Evolutionary conservation across 768 basidiomycete genomes (phyloP), one percentile per base, ranked within the genome.

Genomic region (Rhodotorula taiwanensis): DNA sequence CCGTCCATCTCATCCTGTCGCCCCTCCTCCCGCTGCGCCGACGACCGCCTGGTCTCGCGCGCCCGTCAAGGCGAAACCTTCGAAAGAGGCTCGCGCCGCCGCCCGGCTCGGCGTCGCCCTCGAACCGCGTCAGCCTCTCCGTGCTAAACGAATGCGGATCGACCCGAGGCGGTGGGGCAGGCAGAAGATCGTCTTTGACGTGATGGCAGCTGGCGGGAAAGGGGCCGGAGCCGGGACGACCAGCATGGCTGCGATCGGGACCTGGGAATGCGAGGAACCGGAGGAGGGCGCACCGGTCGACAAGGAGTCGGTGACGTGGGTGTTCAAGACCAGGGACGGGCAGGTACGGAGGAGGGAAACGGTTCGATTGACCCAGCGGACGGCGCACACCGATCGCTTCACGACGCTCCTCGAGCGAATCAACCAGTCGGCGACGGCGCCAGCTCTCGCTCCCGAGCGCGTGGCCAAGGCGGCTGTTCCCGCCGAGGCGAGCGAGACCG

Each of bases 101-200:
- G 39, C 33, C 16, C 48, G 58, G n/a, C 9, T n/a, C 23, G 64
- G 47, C 28, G 50, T 25, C 7, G 28, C 36, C 30, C 10, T 39
- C 28, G 52, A 56, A 13, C 42, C 55, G 48, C 51, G 55, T 21
- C 41, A 51, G 1, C 51, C 60, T 25, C 34, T n/a, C 2, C 48
- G 69, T 28, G 58, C 62, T 6, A 58, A 61, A 31, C 53, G 69
- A 2, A 59, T 66, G 9, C 47, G 64, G 41, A 70, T 70, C 36
- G 69, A 70, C 50, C 61, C 61, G 4, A 11, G 69, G 14, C 39
- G 51, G 25, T 70, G 56, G 51, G 69, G 69, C 3, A 33, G 69
- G 3, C 39, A 34, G 25, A 60, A 63, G 50, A 23, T 63, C 14
- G 39, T 64, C 1, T 70, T 63, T 28, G 25, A 45, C 23, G 21